These are phyloP conservation scores for Sparassis latifolia DNA, from an alignment of 1,284 basidiomycete species.

Conservation along the genomic window DNA sequence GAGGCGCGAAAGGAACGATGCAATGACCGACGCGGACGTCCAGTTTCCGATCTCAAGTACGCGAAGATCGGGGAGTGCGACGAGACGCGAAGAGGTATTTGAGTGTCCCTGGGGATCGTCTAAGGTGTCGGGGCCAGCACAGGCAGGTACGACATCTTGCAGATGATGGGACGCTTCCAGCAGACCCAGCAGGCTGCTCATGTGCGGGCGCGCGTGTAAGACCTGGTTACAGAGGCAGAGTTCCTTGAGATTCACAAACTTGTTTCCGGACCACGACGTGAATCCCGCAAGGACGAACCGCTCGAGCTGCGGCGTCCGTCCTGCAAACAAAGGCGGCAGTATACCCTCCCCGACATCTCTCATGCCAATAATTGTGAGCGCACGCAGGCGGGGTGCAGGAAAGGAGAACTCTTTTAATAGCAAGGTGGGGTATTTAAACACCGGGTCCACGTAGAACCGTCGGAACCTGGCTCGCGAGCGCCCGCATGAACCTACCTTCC, in stretches of 20 bases:
- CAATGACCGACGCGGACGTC: constrained; percentile 3
- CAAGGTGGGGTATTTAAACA: constrained; percentile 10
- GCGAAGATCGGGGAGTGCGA: constrained; percentile 12
- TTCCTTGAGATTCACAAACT: constrained; percentile 16
- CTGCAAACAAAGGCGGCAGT: constrained; percentile 12
- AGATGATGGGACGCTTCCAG: constrained; percentile 13
- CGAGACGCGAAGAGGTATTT: constrained; percentile 2
- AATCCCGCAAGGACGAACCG: constrained; percentile 17
- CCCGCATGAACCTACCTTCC: constrained; percentile 8
- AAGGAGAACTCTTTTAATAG: constrained; percentile 9
- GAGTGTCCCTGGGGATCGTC: neutral
- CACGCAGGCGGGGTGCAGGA: constrained; percentile 10
- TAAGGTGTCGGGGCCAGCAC: constrained; percentile 14
- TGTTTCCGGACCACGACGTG: constrained; percentile 16
- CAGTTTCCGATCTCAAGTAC: constrained; percentile 12
- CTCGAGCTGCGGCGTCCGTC: constrained; percentile 10
- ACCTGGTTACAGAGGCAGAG: constrained; percentile 17
- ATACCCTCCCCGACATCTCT: neutral
- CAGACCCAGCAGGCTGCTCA: constrained; percentile 16
- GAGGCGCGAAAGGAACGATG: constrained; percentile 9
- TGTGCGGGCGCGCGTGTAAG: constrained; percentile 8
- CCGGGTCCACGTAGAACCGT: constrained; percentile 14
- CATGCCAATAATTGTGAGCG: constrained; percentile 6
- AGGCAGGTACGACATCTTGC: constrained; percentile 16
- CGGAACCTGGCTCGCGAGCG: constrained; percentile 9